Evolutionary conservation across 2,329 filamentous ascomycete species (phyloP).

Genomic region (Penicillium sp.): DNA sequence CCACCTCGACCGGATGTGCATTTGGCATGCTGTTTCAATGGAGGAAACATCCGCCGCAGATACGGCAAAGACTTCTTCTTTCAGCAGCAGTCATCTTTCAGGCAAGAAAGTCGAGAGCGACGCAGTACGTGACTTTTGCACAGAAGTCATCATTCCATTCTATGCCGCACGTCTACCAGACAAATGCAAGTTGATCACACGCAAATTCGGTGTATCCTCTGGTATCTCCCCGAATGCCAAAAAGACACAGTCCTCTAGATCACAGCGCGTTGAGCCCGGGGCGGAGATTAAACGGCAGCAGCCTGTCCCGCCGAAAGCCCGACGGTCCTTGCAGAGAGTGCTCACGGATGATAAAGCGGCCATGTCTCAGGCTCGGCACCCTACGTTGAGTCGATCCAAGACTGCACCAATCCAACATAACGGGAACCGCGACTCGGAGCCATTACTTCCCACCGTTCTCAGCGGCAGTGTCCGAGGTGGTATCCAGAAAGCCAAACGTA

Average conservation of each 20-base stretch:
- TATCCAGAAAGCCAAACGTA: slow-evolving; percentile 45
- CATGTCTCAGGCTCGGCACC: slow-evolving; percentile 33
- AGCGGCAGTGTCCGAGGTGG: slow-evolving; percentile 41
- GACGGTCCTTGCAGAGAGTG: slow-evolving; percentile 45
- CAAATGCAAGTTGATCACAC: slow-evolving; percentile 45
- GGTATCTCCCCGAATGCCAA: slow-evolving; percentile 37
- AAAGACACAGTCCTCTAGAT: slow-evolving; percentile 31
- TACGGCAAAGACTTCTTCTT: slow-evolving; percentile 25
- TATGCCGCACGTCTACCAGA: slow-evolving; percentile 48
- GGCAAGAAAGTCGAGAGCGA: slow-evolving; percentile 42
- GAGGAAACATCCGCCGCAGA: slow-evolving; percentile 35
- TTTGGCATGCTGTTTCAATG: slow-evolving; percentile 49
- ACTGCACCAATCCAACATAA: slow-evolving; percentile 42
- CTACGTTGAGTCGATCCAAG: slow-evolving; percentile 42
- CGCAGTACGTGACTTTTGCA: slow-evolving; percentile 49
- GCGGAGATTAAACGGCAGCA: slow-evolving; percentile 30
- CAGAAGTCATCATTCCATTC: slow-evolving; percentile 50
- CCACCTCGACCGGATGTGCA: slow-evolving; percentile 48
- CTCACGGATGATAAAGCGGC: slow-evolving; percentile 44
- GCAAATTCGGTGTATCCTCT: slow-evolving; percentile 46
- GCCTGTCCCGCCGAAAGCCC: slow-evolving; percentile 25
- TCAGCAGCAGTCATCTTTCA: slow-evolving; percentile 28
- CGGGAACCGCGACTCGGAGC: slow-evolving; percentile 42
- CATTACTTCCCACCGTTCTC: slow-evolving; percentile 32
- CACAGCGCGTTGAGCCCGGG: slow-evolving; percentile 31